phyloP scores from a whole-genome alignment of 2,329 filamentous ascomycete genomes.

The Aspergillus amoenus region DNA sequence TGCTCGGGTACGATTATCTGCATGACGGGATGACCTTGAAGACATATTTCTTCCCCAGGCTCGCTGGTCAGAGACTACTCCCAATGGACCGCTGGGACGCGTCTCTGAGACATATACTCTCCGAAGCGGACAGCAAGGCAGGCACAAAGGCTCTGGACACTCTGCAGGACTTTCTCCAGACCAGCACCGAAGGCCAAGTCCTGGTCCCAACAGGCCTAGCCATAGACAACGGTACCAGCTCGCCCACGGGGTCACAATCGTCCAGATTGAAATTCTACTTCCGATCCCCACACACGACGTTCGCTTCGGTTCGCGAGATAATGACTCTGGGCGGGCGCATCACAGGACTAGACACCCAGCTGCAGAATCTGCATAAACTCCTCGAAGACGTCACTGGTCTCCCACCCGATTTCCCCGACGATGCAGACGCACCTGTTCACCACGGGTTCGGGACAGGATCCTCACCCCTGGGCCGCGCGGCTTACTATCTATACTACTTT shows the following conservation, averaged over 20 bases:
- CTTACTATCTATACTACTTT: not conserved
- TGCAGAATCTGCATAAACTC: not conserved
- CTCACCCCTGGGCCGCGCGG: not conserved
- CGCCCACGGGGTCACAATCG: not conserved
- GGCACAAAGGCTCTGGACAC: not conserved
- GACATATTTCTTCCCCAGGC: not conserved
- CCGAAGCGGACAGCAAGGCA: not conserved
- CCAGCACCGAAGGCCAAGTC: not conserved
- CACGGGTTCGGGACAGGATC: not conserved
- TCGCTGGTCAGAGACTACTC: not conserved
- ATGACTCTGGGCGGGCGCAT: not conserved
- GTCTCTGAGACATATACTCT: not conserved
- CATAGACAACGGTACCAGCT: not conserved
- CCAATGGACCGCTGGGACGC: not conserved
- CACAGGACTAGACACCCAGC: not conserved
- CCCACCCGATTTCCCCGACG: not conserved
- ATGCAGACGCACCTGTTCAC: not conserved
- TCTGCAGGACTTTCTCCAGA: not conserved
- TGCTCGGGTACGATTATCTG: not conserved
- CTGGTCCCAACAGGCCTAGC: not conserved
- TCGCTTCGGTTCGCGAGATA: not conserved
- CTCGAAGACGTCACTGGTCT: not conserved
- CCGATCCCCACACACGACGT: not conserved
- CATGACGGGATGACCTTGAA: not conserved
- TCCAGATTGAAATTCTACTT: not conserved